Conservation (phyloP, 2,329 filamentous ascomycete species). For the Metarhizium brunneum region DNA sequence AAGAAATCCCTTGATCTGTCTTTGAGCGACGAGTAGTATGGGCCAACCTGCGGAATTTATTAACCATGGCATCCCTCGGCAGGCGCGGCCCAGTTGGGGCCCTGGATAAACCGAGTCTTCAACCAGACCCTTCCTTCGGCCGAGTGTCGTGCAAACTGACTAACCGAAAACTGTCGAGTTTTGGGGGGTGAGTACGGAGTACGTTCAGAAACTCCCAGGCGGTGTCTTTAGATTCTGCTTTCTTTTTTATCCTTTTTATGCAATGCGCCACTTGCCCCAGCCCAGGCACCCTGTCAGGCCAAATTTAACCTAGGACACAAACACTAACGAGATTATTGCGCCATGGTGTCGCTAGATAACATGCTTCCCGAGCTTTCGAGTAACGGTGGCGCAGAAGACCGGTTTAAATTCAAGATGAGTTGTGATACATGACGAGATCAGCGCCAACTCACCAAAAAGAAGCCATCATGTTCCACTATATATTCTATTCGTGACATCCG, state of each 20-base stretch:
- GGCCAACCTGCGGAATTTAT: too few species aligned
- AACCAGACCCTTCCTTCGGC: too few species aligned
- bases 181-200: too few species aligned
- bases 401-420: background rate
- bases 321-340: background rate
- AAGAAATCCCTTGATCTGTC: too few species aligned
- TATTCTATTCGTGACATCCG: too few species aligned
- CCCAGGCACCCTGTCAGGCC: background rate
- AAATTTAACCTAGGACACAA: background rate
- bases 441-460: background rate
- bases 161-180: too few species aligned
- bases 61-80: too few species aligned
- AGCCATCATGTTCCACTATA: too few species aligned
- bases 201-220: background rate
- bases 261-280: background rate
- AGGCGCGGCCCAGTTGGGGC: too few species aligned
- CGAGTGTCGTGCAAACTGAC: too few species aligned
- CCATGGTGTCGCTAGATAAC: background rate
- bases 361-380: background rate
- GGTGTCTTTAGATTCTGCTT: background rate
- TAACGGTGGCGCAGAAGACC: background rate
- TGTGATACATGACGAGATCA: background rate
- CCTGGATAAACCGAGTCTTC: too few species aligned
- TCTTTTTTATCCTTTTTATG: background rate
- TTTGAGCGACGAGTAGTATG: too few species aligned